Base-by-base conservation (phyloP, 768 basidiomycete species). In the Russula abietina region DNA sequence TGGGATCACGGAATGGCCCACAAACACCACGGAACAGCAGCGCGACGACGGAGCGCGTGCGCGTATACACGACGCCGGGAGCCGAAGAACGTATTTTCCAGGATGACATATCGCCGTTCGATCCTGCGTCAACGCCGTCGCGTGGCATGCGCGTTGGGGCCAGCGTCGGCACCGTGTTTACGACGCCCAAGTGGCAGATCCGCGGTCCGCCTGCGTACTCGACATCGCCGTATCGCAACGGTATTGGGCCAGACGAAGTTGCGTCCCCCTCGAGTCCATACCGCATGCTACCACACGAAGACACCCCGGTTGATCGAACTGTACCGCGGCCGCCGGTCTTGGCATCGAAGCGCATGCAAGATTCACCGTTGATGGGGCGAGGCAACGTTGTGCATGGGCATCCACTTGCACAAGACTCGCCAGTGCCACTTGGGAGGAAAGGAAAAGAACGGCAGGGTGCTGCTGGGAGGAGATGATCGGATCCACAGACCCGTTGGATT, bases 81-180 rank as follows among this genome's bases (percentile, higher is more conserved):
- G 57, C 66, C 28, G 66, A 55, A 19, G 64, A 65, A 33, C 60
- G 57, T 41, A 72, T 59, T 58, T 71, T 69, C 65, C 69, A 67
- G 52, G 72, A 73, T 24, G 83, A 86, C 19, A 83, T 83, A 46
- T 75, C 79, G 6, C 81, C 84, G 1, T 92, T 90, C 69, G 89
- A 92, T 71, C 88, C 89, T 6, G 84, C 85, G 28, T 87, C 88
- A 22, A 91, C 89, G 10, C 89, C 89, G 4, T 91, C 89, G n/a
- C 78, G 89, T 49, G 88, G 89, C 4, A 84, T 89, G 67, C 83
- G 22, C 55, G 57, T 67, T 14, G 64, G 66, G 3, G 64, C 59
- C 9, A 60, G 58, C 48, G 24, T 56, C 24, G 24, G 54, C 16
- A 60, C 62, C 4, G 64, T 58, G 10, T 67, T 67, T 53, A 54